A percentile compares a stretch with the other conserved stretches of the same genome.
phyloP scores from a whole-genome alignment of 495 filamentous ascomycete genomes.

The Podospora pseudopauciseta region DNA sequence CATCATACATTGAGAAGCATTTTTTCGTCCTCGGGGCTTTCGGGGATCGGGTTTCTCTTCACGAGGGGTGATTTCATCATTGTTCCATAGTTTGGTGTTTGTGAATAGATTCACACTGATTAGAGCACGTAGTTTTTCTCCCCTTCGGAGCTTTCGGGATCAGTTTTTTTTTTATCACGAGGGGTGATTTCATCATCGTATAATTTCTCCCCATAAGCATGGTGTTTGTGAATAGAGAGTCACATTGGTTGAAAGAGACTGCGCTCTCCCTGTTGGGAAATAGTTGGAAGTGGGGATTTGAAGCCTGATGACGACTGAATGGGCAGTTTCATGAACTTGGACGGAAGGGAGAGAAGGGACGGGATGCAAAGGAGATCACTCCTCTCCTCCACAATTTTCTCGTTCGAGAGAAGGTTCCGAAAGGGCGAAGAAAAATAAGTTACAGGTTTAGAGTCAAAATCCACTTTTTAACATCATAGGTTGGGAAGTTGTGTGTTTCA shows the following conservation, averaged over 20 bases:
- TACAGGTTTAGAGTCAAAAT: conserved; percentile 3
- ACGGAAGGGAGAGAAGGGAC: background rate
- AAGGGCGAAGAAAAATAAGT: background rate
- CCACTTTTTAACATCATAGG: background rate
- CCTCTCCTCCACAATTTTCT: background rate
- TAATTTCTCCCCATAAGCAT: no score
- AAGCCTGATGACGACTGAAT: background rate
- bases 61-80: background rate
- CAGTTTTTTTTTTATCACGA: no score
- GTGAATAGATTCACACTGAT: no score
- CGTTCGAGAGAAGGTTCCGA: background rate
- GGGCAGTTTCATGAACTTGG: background rate
- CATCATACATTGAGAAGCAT: background rate
- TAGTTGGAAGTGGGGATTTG: background rate
- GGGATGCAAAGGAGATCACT: background rate
- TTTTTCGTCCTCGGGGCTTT: background rate
- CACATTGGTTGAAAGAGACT: background rate
- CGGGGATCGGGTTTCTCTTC: background rate
- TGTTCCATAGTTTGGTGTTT: background rate
- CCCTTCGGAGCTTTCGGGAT: no score
- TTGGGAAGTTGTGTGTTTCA: background rate
- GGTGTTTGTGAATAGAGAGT: no score
- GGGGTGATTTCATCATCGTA: no score
- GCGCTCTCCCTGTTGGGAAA: background rate
- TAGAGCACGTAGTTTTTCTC: no score